These are phyloP conservation scores for Xylaria sp. DNA, from an alignment of 2,329 filamentous ascomycete genomes.

Conservation along the genomic window DNA sequence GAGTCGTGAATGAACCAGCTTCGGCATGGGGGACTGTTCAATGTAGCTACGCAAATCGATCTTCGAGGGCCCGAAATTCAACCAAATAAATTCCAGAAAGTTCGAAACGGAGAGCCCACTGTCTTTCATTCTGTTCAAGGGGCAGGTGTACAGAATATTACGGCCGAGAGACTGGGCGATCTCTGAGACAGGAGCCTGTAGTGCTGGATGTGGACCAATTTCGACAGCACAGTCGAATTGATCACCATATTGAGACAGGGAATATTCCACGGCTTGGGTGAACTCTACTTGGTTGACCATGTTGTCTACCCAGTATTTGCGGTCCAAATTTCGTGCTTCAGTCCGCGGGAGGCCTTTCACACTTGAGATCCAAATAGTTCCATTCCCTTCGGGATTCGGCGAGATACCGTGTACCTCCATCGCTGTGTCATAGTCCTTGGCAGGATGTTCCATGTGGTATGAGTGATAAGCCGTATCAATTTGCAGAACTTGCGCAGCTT, in stretches of 20 bases:
- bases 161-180: constrained; percentile 38
- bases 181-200: constrained; percentile 44
- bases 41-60: constrained; percentile 41
- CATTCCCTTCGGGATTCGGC: constrained; percentile 40
- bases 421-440: constrained; percentile 49
- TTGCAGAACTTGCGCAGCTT: constrained; percentile 51
- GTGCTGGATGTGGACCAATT: constrained; percentile 47
- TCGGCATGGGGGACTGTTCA: constrained; percentile 34
- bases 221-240: constrained; percentile 46
- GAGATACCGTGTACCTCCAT: constrained; percentile 47
- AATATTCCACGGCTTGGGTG: constrained; percentile 47
- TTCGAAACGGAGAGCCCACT: constrained; percentile 42
- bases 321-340: constrained; percentile 38
- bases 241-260: constrained; percentile 37
- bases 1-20: constrained; percentile 31
- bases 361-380: constrained; percentile 54
- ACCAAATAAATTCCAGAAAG: constrained; percentile 46
- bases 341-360: constrained; percentile 46
- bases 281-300: constrained; percentile 55
- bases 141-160: constrained; percentile 39
- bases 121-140: constrained; percentile 42
- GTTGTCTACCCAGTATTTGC: constrained; percentile 55
- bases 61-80: constrained; percentile 35
- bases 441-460: constrained; percentile 55
- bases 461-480: constrained; percentile 63